Percentiles rank a stretch among this genome's conserved stretches.
phyloP scores from a whole-genome alignment of 2,329 filamentous ascomycete genomes.

The Davidsoniella eucalypti region DNA sequence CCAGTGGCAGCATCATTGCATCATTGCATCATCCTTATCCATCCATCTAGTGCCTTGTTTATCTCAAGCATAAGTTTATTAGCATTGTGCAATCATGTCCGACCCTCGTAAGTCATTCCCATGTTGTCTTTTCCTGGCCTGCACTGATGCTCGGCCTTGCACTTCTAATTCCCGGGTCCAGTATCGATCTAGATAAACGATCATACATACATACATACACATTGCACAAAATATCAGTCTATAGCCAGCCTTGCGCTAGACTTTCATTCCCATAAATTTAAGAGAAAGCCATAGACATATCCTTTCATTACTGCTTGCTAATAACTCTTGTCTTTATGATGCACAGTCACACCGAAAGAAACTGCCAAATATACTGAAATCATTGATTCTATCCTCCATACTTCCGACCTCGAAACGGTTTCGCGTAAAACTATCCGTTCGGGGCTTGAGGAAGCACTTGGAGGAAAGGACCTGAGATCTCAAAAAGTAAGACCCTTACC shows the following conservation, averaged over 20 bases:
- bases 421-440: constrained; percentile 46
- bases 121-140: background rate
- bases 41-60: too few species aligned
- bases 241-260: background rate
- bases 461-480: constrained; percentile 39
- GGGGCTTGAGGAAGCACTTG: constrained; percentile 36
- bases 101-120: constrained; percentile 7
- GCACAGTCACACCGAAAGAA: constrained; percentile 33
- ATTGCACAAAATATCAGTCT: background rate
- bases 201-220: too few species aligned
- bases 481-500: constrained; percentile 32
- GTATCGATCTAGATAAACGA: background rate
- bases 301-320: too few species aligned
- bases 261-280: too few species aligned
- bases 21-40: background rate
- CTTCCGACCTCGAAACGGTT: constrained; percentile 44
- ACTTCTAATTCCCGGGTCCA: background rate
- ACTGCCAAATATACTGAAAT: constrained; percentile 36
- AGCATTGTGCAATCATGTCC: constrained; percentile 8
- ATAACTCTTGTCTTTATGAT: background rate
- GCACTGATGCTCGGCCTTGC: background rate
- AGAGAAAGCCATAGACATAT: too few species aligned
- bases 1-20: background rate
- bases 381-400: constrained; percentile 42
- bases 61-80: too few species aligned